phyloP scores from a whole-genome alignment of 2,329 filamentous ascomycete species.

The Ophiocordyceps camponoti-rufipedis region DNA sequence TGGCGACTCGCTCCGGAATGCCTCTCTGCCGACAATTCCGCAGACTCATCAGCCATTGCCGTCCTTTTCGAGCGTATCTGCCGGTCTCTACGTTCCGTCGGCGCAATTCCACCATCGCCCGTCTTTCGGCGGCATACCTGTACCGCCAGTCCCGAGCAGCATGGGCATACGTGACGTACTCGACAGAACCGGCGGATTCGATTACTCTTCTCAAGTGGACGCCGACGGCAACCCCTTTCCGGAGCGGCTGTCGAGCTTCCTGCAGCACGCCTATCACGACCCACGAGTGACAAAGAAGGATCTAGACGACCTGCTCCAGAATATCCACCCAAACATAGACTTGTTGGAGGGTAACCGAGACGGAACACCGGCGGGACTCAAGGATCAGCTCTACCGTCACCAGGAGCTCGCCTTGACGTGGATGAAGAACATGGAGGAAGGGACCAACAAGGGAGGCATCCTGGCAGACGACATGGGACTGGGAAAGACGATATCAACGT shows the following conservation, averaged over 20 bases:
- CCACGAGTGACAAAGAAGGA: conserved; percentile 34
- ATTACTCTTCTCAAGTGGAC: conserved; percentile 18
- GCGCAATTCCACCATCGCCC: not conserved
- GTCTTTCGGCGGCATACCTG: not conserved
- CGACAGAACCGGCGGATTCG: conserved; percentile 16
- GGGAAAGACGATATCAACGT: conserved; percentile 73
- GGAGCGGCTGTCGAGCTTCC: conserved; percentile 12
- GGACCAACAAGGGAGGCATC: conserved; percentile 70
- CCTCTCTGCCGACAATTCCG: not conserved
- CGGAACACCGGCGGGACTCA: conserved; percentile 51
- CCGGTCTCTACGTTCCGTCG: not conserved
- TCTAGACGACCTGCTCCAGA: conserved; percentile 49
- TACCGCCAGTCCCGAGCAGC: not conserved
- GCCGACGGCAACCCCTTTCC: conserved; percentile 17
- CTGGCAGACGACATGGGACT: conserved; percentile 88
- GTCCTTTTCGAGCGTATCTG: not conserved
- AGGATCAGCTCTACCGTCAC: conserved; percentile 56
- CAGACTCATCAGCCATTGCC: not conserved
- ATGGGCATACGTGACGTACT: conserved; percentile 16
- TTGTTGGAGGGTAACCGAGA: conserved; percentile 42
- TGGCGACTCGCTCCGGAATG: not conserved
- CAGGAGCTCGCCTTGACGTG: conserved; percentile 70
- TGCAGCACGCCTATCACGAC: conserved; percentile 18
- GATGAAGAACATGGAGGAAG: conserved; percentile 65
- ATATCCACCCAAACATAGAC: conserved; percentile 56